These are phyloP conservation scores for Monascus purpureus DNA, from an alignment of 495 filamentous ascomycete genomes.

Conservation along the genomic window DNA sequence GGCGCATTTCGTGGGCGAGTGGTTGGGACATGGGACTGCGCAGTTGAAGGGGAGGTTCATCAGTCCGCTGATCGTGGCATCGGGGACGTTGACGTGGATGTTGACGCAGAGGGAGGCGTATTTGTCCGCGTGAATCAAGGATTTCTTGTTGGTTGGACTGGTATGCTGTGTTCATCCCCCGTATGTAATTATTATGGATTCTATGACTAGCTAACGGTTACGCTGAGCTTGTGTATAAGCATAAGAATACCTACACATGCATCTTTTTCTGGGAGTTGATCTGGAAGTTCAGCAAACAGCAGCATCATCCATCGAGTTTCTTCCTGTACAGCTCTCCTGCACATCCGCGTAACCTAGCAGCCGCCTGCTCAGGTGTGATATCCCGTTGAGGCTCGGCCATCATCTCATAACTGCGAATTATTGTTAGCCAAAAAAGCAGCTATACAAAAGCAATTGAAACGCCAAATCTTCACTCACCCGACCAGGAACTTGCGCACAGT, in stretches of 20 bases:
- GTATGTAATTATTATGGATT: too few relatives aligned
- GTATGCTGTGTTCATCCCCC: too few relatives aligned
- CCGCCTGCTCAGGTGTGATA: conserved; percentile 94
- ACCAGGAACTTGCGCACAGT: conserved; percentile 93
- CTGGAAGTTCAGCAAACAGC: too few relatives aligned
- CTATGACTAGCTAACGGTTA: too few relatives aligned
- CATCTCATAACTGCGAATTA: conserved; percentile 58
- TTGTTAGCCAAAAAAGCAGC: conserved; percentile 1
- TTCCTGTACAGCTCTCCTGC: conserved; percentile 77
- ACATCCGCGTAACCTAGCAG: conserved; percentile 56
- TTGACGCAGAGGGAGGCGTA: conserved; percentile 37
- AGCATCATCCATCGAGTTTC: conserved; percentile 35
- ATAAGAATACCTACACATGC: too few relatives aligned
- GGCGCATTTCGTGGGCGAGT: conserved; percentile 71
- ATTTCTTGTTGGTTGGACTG: too few relatives aligned
- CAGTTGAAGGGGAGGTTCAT: conserved; percentile 52
- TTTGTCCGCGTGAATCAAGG: too few relatives aligned
- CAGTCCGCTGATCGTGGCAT: conserved; percentile 61
- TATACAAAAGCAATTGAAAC: background rate
- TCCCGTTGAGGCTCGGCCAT: conserved; percentile 95
- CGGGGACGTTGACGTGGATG: conserved; percentile 70
- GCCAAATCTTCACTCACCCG: conserved; percentile 41
- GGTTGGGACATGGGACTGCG: conserved; percentile 59
- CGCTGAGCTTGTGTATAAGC: too few relatives aligned
- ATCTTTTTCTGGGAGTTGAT: background rate